phyloP scores from a whole-genome alignment of 2,329 filamentous ascomycete genomes.

The Cercospora sp. region DNA sequence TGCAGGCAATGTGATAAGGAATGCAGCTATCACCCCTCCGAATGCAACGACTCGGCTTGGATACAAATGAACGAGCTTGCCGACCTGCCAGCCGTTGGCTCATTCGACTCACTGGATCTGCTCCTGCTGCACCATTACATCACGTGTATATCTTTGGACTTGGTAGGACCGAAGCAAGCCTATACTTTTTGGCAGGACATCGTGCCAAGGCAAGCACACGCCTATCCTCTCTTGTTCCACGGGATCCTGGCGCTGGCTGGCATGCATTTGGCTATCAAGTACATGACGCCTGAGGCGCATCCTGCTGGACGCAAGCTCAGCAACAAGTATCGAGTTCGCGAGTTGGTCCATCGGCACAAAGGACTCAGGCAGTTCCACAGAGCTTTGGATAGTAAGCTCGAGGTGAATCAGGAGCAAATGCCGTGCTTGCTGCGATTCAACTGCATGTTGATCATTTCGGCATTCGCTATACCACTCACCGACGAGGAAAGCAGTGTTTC shows the following conservation, averaged over 20 bases:
- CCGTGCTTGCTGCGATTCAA: not conserved
- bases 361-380: not conserved
- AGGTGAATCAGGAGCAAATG: not conserved
- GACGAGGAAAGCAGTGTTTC: not conserved
- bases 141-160: not conserved
- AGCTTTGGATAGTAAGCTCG: not conserved
- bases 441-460: not conserved
- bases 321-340: not conserved
- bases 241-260: not conserved
- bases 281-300: not conserved
- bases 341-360: not conserved
- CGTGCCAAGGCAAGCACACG: not conserved
- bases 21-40: not conserved
- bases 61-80: not conserved
- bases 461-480: not conserved
- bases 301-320: not conserved
- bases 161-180: not conserved
- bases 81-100: not conserved
- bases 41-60: not conserved
- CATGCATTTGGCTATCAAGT: not conserved
- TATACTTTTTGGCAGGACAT: not conserved
- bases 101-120: not conserved
- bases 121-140: not conserved
- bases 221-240: not conserved
- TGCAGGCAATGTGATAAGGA: not conserved